Conservation (phyloP, 495 filamentous ascomycete genomes). For the Penicillium arizonense region DNA sequence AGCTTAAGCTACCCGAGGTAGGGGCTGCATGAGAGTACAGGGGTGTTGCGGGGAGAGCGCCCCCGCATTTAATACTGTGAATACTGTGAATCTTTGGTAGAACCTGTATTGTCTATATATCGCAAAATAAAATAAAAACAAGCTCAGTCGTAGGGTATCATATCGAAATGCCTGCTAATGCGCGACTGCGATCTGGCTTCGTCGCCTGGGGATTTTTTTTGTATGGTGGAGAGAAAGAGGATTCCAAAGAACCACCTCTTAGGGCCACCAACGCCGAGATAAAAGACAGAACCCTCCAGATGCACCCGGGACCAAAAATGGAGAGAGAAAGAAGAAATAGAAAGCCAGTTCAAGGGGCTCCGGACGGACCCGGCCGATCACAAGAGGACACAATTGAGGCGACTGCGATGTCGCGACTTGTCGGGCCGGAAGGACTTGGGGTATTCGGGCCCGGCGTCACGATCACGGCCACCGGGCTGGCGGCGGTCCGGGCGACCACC, state of each 20-base stretch:
- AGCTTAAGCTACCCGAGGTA: slow-evolving; percentile 5
- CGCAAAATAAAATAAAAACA: slow-evolving; percentile 22
- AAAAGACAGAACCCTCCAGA: slow-evolving; percentile 33
- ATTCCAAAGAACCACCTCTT: not conserved
- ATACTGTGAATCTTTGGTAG: slow-evolving; percentile 8
- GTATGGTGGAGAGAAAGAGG: no score
- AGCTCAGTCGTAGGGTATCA: slow-evolving; percentile 52
- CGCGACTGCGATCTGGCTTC: slow-evolving; percentile 42
- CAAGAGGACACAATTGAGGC: slow-evolving; percentile 41
- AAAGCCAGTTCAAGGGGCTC: slow-evolving; percentile 7
- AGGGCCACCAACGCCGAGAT: slow-evolving; percentile 26
- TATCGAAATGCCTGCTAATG: slow-evolving; percentile 52
- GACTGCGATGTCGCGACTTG: slow-evolving; percentile 38
- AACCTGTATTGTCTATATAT: slow-evolving; percentile 14
- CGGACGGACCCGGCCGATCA: slow-evolving; percentile 28
- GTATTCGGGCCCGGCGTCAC: slow-evolving; percentile 41
- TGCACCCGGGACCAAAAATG: slow-evolving; percentile 30
- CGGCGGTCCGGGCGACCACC: slow-evolving; percentile 41
- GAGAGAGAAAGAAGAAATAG: slow-evolving; percentile 19
- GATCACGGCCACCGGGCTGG: slow-evolving; percentile 38
- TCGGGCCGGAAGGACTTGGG: slow-evolving; percentile 43
- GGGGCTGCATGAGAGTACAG: not conserved
- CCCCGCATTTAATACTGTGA: not conserved
- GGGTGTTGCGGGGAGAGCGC: no score
- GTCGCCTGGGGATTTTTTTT: slow-evolving; percentile 23